phyloP scores from a whole-genome alignment of 2,329 filamentous ascomycete species.

The Rhytidhysteron rufulum region DNA sequence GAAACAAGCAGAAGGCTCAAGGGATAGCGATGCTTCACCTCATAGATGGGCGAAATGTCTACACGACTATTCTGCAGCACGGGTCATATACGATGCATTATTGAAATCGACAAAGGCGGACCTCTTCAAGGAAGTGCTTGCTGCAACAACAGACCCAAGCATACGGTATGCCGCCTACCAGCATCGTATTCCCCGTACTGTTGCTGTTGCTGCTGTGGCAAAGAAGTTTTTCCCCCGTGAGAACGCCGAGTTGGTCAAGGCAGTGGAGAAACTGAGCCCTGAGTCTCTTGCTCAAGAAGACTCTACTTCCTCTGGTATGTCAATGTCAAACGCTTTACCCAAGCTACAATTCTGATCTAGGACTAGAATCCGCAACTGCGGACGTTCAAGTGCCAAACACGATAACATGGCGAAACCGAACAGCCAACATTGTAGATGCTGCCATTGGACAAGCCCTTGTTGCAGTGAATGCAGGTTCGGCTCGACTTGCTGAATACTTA shows the following conservation, averaged over 20 bases:
- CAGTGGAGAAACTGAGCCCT: conserved; percentile 66
- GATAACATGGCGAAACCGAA: conserved; percentile 80
- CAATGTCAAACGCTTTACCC: neutral
- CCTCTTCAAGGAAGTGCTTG: conserved; percentile 78
- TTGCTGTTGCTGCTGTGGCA: conserved; percentile 74
- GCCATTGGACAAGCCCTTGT: conserved; percentile 83
- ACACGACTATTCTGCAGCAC: conserved; percentile 68
- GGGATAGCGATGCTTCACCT: conserved; percentile 32
- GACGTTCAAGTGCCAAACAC: conserved; percentile 60
- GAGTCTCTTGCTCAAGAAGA: conserved; percentile 47
- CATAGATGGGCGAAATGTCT: conserved; percentile 75
- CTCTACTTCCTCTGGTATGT: conserved; percentile 48
- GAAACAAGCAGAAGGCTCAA: conserved; percentile 59
- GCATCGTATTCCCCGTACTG: conserved; percentile 78
- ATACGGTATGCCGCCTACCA: conserved; percentile 95
- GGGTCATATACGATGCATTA: conserved; percentile 79
- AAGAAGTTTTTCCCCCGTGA: conserved; percentile 71
- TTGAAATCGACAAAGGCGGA: conserved; percentile 66
- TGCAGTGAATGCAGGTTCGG: conserved; percentile 57
- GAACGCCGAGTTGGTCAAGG: conserved; percentile 58
- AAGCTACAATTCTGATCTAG: conserved; percentile 11
- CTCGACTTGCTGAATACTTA: conserved; percentile 47
- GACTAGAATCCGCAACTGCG: too few relatives aligned
- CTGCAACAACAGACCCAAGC: conserved; percentile 84
- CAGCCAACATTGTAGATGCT: conserved; percentile 87